Conservation (phyloP, 257 asterid species). For the Ajuga chamaepitys region DNA sequence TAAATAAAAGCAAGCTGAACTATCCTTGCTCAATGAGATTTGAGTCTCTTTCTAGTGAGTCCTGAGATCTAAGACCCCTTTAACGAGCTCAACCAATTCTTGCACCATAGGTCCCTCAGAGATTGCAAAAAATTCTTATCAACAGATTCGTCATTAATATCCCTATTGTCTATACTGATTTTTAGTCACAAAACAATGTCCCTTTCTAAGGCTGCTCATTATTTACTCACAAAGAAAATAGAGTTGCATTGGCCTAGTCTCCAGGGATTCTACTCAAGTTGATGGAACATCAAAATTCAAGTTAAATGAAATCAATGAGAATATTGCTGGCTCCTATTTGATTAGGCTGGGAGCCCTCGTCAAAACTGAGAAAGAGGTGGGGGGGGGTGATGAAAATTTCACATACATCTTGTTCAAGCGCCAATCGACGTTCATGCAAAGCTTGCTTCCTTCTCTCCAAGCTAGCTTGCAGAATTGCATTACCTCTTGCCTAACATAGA, state of each 20-base stretch:
- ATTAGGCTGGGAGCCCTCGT: conserved; percentile 87
- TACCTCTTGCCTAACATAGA: conserved; percentile 75
- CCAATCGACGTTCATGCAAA: conserved; percentile 90
- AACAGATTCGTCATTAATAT: too few relatives aligned
- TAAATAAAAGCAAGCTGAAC: neutral
- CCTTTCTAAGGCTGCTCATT: too few relatives aligned
- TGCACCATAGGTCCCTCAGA: neutral
- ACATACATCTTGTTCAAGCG: conserved; percentile 95
- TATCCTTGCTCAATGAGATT: neutral
- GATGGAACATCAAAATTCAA: conserved; percentile 65
- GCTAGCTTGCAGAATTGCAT: conserved; percentile 97
- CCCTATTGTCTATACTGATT: too few relatives aligned
- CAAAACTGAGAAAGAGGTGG: too few relatives aligned
- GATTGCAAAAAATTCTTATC: too few relatives aligned
- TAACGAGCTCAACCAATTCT: too few relatives aligned
- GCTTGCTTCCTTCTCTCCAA: conserved; percentile 97
- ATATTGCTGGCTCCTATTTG: conserved; percentile 40
- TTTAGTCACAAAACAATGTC: too few relatives aligned
- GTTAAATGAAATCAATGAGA: conserved; percentile 32
- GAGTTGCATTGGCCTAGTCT: conserved; percentile 93
- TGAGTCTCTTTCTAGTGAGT: neutral
- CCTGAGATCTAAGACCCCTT: too few relatives aligned
- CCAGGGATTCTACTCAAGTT: conserved; percentile 96
- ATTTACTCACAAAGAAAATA: too few relatives aligned
- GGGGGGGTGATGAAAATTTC: neutral